Evolutionary conservation across 148 eudicot species (phyloP).

Genomic region (Persicaria maculosa): DNA sequence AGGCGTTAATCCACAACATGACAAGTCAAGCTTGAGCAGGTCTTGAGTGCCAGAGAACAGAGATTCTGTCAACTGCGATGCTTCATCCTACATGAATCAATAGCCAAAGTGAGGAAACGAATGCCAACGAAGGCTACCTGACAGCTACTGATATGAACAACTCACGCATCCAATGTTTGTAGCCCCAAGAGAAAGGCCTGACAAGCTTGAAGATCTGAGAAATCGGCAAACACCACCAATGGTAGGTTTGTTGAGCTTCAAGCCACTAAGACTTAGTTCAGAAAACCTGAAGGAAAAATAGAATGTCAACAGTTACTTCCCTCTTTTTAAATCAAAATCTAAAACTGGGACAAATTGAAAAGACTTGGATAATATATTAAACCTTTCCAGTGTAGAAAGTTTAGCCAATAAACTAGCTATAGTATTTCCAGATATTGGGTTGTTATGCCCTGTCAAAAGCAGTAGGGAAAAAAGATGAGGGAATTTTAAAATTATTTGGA

Average conservation of each 20-base stretch:
- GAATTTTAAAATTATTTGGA: not conserved
- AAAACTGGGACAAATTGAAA: not conserved
- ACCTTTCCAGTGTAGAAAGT: constrained; percentile 66
- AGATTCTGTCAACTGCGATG: constrained; percentile 54
- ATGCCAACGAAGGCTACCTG: not conserved
- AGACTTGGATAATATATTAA: not conserved
- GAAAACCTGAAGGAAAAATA: constrained; percentile 49
- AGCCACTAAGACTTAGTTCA: constrained; percentile 65
- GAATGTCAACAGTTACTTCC: not conserved
- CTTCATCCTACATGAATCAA: constrained; percentile 53
- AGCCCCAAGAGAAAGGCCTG: constrained; percentile 65
- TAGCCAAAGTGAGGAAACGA: not conserved
- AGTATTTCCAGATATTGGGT: constrained; percentile 56
- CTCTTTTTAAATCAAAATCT: not conserved
- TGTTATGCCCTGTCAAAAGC: constrained; percentile 65
- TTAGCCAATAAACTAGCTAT: constrained; percentile 52
- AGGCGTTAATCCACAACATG: constrained; percentile 61
- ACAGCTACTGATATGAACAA: constrained; percentile 10
- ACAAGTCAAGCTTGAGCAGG: constrained; percentile 64
- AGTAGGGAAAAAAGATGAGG: not conserved
- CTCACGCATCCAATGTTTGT: constrained; percentile 74
- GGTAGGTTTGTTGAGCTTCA: constrained; percentile 63
- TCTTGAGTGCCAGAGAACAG: constrained; percentile 53
- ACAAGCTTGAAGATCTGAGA: constrained; percentile 44
- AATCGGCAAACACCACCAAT: constrained; percentile 67